Evolutionary conservation across 176 grass and related monocot species (phyloP), one percentile per base, ranked within the genome.

Genomic region (Bothriochloa decipiens): DNA sequence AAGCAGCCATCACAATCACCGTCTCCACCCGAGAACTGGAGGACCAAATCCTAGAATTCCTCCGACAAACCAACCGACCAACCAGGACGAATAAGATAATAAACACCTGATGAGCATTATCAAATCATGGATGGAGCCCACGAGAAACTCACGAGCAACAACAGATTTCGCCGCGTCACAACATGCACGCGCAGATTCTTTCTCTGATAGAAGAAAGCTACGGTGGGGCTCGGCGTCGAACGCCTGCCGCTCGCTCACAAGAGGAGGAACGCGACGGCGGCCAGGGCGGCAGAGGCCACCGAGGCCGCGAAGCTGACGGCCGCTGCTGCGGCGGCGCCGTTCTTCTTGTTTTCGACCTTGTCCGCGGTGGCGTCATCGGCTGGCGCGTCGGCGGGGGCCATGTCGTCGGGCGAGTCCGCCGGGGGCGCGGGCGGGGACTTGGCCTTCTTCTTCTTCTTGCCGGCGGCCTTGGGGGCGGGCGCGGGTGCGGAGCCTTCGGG

Each of bases 371-470:
- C 40, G 22, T 91, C 93, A 1, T 47, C 89, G 0, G 0, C 78
- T 4, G 96, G 96, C 41, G 91, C 77, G 62, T 89, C 93, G 20
- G 90, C 83, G 0, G 93, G 96, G 6, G 93, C 6, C 25, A 18
- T 3, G n/a, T 92, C 91, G 8, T 92, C 91, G 8, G 93, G 96
- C 4, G 91, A 66, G 29, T 66, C 65, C 12, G 72, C 80, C 37
- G 93, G 96, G 3, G 93, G 93, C 33, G 96, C 91, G 10, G 89
- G 93, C 15, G 91, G 91, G 35, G 93, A 72, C 80, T 58, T 87
- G 66, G 41, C 70, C 27, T 92, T 90, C 75, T 46, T 84, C 42
- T 81, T 89, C 84, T 87, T 89, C 84, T 85, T 85, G 88, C 87
- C 83, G 6, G 37, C 75, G 13, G 70, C 70, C 13, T 61, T 85